Evolutionary conservation across 192 early-diverging fungal species (phyloP).

Genomic region (Gryganskiella cystojenkinii): DNA sequence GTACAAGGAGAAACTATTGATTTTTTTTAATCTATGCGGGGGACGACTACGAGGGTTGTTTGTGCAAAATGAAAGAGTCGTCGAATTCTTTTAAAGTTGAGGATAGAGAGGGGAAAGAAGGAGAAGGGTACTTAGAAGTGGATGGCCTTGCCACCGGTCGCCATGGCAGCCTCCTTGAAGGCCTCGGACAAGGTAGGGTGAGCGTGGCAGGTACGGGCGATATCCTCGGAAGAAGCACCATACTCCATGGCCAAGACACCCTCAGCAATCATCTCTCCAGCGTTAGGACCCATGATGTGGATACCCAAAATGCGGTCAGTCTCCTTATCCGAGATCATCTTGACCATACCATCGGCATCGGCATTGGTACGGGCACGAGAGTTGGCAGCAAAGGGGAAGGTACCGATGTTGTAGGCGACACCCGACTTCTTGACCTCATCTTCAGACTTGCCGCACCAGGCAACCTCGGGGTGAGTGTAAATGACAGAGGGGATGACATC

Average conservation of each 20-base stretch:
- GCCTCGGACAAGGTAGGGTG: slow-evolving; percentile 98
- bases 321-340: slow-evolving; percentile 96
- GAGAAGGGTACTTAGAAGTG: slow-evolving; percentile 65
- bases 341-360: slow-evolving; percentile 94
- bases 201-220: slow-evolving; percentile 97
- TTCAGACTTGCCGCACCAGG: slow-evolving; percentile 98
- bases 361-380: slow-evolving; percentile 97
- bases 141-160: slow-evolving; percentile 84
- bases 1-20: no score
- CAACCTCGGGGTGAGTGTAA: slow-evolving; percentile 98
- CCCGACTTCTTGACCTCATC: slow-evolving; percentile 90
- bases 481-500: slow-evolving; percentile 97
- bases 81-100: background rate
- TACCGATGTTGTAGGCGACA: slow-evolving; percentile 89
- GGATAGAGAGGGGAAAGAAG: background rate
- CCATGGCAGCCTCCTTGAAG: slow-evolving; percentile 98
- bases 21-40: background rate
- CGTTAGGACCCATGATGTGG: slow-evolving; percentile 98
- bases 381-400: slow-evolving; percentile 97
- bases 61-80: background rate
- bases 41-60: no score
- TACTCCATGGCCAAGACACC: slow-evolving; percentile 98
- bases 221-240: slow-evolving; percentile 97
- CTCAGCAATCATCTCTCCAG: slow-evolving; percentile 99
- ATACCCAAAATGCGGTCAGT: slow-evolving; percentile 97